These are phyloP conservation scores for Aspergillus carbonarius DNA, from an alignment of 2,329 filamentous ascomycete genomes.

Conservation along the genomic window DNA sequence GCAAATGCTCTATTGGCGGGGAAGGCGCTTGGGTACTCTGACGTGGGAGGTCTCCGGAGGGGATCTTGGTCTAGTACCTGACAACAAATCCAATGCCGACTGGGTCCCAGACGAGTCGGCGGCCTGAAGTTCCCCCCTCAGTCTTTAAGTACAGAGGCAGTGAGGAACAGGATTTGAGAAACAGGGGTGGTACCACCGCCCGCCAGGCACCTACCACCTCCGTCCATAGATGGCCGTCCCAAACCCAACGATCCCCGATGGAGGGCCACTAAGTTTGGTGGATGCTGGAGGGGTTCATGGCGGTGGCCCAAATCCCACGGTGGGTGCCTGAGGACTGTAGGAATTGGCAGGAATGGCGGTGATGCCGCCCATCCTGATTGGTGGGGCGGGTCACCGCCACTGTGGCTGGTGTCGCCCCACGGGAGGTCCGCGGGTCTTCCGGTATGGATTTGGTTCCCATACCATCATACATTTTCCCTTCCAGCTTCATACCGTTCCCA, in stretches of 20 bases:
- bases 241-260: background rate
- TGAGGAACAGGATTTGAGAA: too few relatives aligned
- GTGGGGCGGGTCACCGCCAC: constrained; percentile 28
- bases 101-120: background rate
- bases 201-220: too few relatives aligned
- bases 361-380: constrained; percentile 29
- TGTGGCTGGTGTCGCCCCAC: constrained; percentile 26
- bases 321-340: background rate
- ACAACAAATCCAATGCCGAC: background rate
- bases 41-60: background rate
- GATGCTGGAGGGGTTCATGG: background rate
- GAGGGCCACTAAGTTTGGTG: background rate
- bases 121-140: background rate
- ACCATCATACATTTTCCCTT: background rate
- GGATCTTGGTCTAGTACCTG: background rate
- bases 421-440: background rate
- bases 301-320: background rate
- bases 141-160: background rate
- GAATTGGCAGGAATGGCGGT: constrained; percentile 27
- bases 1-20: constrained; percentile 12
- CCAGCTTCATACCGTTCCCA: background rate
- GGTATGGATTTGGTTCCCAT: background rate
- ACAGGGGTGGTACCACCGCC: too few relatives aligned
- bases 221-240: too few relatives aligned
- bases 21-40: constrained; percentile 14